Percentiles rank a stretch among this genome's conserved stretches.
Conservation (phyloP, 805 yeast genomes). For the Dipodascus albidus region DNA sequence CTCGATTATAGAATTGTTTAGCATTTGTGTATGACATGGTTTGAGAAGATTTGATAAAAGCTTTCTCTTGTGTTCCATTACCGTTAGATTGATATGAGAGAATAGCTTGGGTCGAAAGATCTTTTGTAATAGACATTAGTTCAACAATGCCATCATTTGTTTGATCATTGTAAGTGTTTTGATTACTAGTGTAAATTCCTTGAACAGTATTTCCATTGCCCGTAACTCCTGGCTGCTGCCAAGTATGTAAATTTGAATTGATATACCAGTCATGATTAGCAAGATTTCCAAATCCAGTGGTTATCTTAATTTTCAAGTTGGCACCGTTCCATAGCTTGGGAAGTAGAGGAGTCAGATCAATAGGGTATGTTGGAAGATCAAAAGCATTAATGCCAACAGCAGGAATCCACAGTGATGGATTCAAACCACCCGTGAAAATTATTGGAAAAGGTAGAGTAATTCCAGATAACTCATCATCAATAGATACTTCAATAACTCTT, state of each 20-base stretch:
- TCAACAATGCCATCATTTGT: not conserved
- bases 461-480: slow-evolving; percentile 49
- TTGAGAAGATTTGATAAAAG: not conserved
- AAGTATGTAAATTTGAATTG: slow-evolving; percentile 21
- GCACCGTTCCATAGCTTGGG: slow-evolving; percentile 55
- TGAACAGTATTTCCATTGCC: slow-evolving; percentile 17
- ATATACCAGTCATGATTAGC: slow-evolving; percentile 21
- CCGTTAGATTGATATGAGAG: not conserved
- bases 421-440: slow-evolving; percentile 69
- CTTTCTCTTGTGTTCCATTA: not conserved
- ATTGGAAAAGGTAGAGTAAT: slow-evolving; percentile 59
- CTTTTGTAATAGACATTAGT: not conserved
- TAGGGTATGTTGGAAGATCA: slow-evolving; percentile 57
- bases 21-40: not conserved
- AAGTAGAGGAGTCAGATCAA: slow-evolving; percentile 60
- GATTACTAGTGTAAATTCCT: not conserved
- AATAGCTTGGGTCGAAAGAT: not conserved
- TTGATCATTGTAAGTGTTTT: not conserved
- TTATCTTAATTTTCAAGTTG: slow-evolving; percentile 42
- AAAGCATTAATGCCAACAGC: slow-evolving; percentile 64
- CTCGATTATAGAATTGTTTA: not conserved
- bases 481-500: slow-evolving; percentile 50
- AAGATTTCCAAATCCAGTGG: slow-evolving; percentile 12
- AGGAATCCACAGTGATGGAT: slow-evolving; percentile 75
- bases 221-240: slow-evolving; percentile 18